phyloP scores from a whole-genome alignment of 2,329 filamentous ascomycete genomes.

The Penicillium sp. region DNA sequence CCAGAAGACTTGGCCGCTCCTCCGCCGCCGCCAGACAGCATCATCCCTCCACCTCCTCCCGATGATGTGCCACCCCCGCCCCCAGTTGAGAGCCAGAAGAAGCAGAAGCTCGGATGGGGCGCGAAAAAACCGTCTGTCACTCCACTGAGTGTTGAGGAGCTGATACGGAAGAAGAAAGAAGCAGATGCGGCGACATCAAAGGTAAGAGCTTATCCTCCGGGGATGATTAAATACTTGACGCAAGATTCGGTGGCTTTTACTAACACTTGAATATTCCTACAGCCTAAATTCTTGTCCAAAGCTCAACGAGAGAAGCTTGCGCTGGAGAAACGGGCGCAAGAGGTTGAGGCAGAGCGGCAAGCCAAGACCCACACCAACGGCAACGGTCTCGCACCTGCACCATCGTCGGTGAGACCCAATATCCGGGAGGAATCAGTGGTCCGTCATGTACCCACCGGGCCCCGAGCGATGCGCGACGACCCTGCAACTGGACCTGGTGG shows the following conservation, averaged over 20 bases:
- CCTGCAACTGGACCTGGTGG: slow-evolving; percentile 51
- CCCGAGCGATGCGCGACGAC: slow-evolving; percentile 62
- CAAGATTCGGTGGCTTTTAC: slow-evolving; percentile 10
- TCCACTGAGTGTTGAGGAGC: slow-evolving; percentile 79
- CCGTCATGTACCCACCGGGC: slow-evolving; percentile 60
- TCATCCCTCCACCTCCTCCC: slow-evolving; percentile 43
- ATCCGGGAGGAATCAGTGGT: slow-evolving; percentile 3
- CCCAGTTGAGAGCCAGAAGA: slow-evolving; percentile 38
- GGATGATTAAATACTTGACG: not conserved
- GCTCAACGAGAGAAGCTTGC: slow-evolving; percentile 77
- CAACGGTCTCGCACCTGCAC: slow-evolving; percentile 20
- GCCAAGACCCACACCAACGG: slow-evolving; percentile 40
- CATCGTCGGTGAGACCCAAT: slow-evolving; percentile 10
- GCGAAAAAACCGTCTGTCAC: slow-evolving; percentile 37
- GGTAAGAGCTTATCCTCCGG: slow-evolving; percentile 42
- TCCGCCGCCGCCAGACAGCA: slow-evolving; percentile 41
- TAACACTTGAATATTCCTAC: slow-evolving; percentile 22
- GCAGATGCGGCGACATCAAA: slow-evolving; percentile 80
- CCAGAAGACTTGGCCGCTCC: slow-evolving; percentile 39
- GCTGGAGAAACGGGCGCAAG: slow-evolving; percentile 71
- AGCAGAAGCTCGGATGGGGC: slow-evolving; percentile 57
- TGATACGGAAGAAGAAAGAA: slow-evolving; percentile 80
- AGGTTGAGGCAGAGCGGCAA: slow-evolving; percentile 62
- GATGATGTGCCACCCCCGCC: slow-evolving; percentile 46
- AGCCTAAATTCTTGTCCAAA: slow-evolving; percentile 82